A percentile compares a stretch with the other conserved stretches of the same genome.
These are phyloP conservation scores for Triticum timopheevii DNA, from an alignment of 176 grass and related monocot species.

Conservation along the genomic window DNA sequence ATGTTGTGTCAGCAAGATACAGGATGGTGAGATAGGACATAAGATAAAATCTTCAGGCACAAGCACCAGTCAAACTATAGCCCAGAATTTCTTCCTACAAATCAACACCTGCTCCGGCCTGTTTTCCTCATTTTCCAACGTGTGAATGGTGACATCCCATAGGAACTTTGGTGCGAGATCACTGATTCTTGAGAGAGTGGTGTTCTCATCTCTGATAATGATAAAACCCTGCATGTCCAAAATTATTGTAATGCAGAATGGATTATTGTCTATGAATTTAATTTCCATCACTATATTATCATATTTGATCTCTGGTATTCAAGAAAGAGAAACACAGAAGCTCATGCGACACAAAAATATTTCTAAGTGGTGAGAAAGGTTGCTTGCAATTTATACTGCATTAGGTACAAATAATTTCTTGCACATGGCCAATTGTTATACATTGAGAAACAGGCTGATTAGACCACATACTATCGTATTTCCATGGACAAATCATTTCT, in stretches of 20 bases:
- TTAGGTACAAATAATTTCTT: neutral
- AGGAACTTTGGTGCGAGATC: slow-evolving; percentile 86
- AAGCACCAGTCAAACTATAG: slow-evolving; percentile 60
- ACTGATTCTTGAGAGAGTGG: slow-evolving; percentile 64
- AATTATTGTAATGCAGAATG: slow-evolving; percentile 12
- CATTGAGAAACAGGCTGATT: neutral
- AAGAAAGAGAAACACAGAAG: slow-evolving; percentile 2
- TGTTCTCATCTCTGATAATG: slow-evolving; percentile 79
- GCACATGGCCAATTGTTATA: neutral
- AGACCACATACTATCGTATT: neutral
- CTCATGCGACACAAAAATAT: neutral
- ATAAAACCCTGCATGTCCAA: slow-evolving; percentile 63
- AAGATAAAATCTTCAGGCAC: neutral
- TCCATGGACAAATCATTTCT: slow-evolving; percentile 7
- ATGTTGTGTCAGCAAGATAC: neutral
- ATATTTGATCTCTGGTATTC: slow-evolving; percentile 12
- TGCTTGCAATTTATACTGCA: neutral
- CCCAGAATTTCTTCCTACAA: slow-evolving; percentile 95
- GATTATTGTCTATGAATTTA: neutral
- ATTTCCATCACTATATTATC: neutral
- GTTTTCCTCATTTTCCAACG: slow-evolving; percentile 63
- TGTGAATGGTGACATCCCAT: slow-evolving; percentile 72
- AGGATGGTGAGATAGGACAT: neutral
- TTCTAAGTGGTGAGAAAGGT: neutral
- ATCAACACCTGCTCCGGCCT: slow-evolving; percentile 55